Base-by-base conservation (phyloP, 345 rosid species). In the Ceriops tagal region DNA sequence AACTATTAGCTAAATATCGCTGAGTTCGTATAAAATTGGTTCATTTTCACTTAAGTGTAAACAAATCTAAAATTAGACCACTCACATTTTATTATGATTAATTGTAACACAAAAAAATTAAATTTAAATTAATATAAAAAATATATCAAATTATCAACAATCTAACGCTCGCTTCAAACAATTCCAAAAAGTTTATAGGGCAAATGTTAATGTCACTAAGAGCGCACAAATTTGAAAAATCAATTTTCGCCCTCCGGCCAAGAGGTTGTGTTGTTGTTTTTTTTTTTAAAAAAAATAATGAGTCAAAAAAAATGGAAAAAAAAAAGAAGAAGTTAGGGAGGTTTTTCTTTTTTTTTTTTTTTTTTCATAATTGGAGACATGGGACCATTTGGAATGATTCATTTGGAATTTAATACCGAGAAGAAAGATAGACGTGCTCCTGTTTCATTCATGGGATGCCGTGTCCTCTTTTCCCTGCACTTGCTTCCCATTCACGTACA, bases 341-440 rank as follows among this genome's bases (percentile, higher is more conserved):
- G 15, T 15, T 2, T 9, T 34, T 34, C 8, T 1, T 34, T 34
- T 34, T 34, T 34, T 4, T 5, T 49, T 64, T 28, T 56, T 60
- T 43, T 61, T 27, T 58, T 22, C 19, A 21, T 11, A n/a, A 8
- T 6, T 18, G 35, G 3, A 62, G 37, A 64, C 39, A 68, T 37
- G 79, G 80, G 80, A 65, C 79, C 73, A 60, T 31, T 15, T 37
- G 58, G 20, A 59, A 80, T 73, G 49, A 78, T 83, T 63, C 30
- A 5, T 24, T 21, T 57, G 39, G 59, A 49, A 61, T 21, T 11
- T 3, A 10, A 55, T 16, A 8, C 10, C 9, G 5, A 1, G 2
- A 43, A 3, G 18, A 43, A 13, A 43, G 49, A 43, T 2, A 15
- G 49, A 43, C 4, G 16, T 55, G 11, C 26, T 1, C 13, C 22